phyloP scores from a whole-genome alignment of 2,329 filamentous ascomycete species.

The Microdochium paspali region DNA sequence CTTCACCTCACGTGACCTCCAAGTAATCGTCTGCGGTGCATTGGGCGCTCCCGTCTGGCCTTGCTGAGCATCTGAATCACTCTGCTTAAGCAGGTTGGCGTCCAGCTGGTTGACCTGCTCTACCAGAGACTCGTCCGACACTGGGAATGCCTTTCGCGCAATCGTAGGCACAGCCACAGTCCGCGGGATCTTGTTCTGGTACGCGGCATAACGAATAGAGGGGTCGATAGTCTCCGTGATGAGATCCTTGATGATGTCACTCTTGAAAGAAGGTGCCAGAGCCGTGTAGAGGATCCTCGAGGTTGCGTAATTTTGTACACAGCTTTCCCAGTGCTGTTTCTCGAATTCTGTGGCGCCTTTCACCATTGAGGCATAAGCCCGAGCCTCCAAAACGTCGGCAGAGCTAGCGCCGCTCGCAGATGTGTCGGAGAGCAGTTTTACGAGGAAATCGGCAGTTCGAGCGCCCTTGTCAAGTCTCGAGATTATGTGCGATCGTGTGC shows the following conservation, averaged over 20 bases:
- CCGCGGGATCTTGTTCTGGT: conserved; percentile 79
- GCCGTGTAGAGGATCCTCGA: conserved; percentile 77
- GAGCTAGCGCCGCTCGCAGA: conserved; percentile 54
- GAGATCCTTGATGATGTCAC: conserved; percentile 78
- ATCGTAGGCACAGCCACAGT: conserved; percentile 75
- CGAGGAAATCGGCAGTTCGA: conserved; percentile 58
- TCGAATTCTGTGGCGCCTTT: conserved; percentile 75
- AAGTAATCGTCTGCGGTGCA: conserved; percentile 67
- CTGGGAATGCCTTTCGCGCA: conserved; percentile 69
- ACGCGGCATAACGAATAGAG: conserved; percentile 88
- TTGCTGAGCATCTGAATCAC: conserved; percentile 35
- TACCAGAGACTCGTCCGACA: conserved; percentile 51
- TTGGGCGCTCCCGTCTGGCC: conserved; percentile 40
- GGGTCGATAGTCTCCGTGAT: conserved; percentile 82
- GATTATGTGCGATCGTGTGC: conserved; percentile 78
- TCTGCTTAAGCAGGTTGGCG: conserved; percentile 54
- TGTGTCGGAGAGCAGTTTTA: conserved; percentile 54
- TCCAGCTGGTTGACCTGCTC: conserved; percentile 63
- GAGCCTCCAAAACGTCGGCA: conserved; percentile 72
- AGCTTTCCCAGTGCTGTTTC: conserved; percentile 75
- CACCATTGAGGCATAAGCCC: conserved; percentile 72
- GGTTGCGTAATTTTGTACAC: conserved; percentile 65
- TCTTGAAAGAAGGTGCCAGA: conserved; percentile 53
- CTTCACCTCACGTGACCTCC: conserved; percentile 76
- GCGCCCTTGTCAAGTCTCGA: conserved; percentile 78